A percentile compares a stretch with the other conserved stretches of the same genome.
phyloP scores from a whole-genome alignment of 352 stramenopile genomes.

The Phytophthora cactorum region DNA sequence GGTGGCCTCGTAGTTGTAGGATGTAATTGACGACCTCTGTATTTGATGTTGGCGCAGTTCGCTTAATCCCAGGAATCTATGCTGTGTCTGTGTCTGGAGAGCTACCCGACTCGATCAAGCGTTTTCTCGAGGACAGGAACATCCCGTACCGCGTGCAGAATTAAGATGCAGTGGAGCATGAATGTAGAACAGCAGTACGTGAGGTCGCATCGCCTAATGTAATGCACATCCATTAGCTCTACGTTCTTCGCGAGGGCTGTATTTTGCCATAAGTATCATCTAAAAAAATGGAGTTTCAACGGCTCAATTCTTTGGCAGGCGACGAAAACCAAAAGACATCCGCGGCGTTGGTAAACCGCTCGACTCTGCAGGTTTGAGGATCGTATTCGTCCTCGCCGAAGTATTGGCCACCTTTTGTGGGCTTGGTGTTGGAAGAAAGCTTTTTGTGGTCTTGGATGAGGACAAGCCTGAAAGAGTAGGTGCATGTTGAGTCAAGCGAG shows the following conservation, averaged over 20 bases:
- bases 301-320: conserved; percentile 14
- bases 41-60: conserved; percentile 45
- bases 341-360: conserved; percentile 24
- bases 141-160: conserved; percentile 86
- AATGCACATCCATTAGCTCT: conserved; percentile 4
- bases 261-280: neutral
- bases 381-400: neutral
- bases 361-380: conserved; percentile 14
- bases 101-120: conserved; percentile 88
- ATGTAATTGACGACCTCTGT: neutral
- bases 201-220: neutral
- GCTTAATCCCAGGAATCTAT: conserved; percentile 86
- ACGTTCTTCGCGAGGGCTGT: neutral
- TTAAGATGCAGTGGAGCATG: conserved; percentile 18
- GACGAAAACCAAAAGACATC: conserved; percentile 37
- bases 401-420: conserved; percentile 1
- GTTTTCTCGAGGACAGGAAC: conserved; percentile 88
- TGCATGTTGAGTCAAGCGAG: conserved; percentile 8
- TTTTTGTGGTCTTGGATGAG: conserved; percentile 7
- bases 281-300: neutral
- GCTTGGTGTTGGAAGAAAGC: neutral
- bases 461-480: conserved; percentile 1
- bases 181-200: conserved; percentile 1
- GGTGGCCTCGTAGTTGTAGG: neutral
- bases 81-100: conserved; percentile 88